Conservation (phyloP, 106 monocot species). For the Apostasia ramifera region DNA sequence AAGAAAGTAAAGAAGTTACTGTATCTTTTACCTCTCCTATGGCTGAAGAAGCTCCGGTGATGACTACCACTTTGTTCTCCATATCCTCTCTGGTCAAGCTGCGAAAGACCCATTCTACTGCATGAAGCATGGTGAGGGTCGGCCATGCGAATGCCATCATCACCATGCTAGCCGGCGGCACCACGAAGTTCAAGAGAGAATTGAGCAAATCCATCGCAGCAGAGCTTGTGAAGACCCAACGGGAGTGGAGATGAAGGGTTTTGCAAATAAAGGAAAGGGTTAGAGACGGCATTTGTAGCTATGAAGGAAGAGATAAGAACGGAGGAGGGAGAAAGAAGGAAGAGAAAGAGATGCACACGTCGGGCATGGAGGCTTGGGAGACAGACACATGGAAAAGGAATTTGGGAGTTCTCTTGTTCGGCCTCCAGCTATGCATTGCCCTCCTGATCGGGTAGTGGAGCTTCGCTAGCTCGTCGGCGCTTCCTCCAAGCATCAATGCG, state of each 20-base stretch:
- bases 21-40: conserved; percentile 53
- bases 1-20: too few species aligned
- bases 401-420: conserved; percentile 9
- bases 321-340: too few species aligned
- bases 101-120: conserved; percentile 41
- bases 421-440: neutral
- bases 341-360: conserved; percentile 14
- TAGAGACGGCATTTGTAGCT: neutral
- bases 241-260: neutral
- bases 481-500: neutral
- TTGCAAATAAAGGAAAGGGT: neutral
- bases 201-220: conserved; percentile 32
- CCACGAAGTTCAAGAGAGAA: conserved; percentile 50
- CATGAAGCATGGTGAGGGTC: conserved; percentile 44
- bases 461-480: neutral
- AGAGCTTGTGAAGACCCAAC: neutral
- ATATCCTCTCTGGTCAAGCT: conserved; percentile 44
- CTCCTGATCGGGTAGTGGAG: neutral
- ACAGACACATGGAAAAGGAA: conserved; percentile 7
- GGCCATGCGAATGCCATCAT: conserved; percentile 89
- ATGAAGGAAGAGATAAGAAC: neutral
- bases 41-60: conserved; percentile 80
- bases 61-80: conserved; percentile 72
- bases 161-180: conserved; percentile 71
- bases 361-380: neutral